Conservation (phyloP, 2,329 filamentous ascomycete genomes). For the Thielaviopsis populi region DNA sequence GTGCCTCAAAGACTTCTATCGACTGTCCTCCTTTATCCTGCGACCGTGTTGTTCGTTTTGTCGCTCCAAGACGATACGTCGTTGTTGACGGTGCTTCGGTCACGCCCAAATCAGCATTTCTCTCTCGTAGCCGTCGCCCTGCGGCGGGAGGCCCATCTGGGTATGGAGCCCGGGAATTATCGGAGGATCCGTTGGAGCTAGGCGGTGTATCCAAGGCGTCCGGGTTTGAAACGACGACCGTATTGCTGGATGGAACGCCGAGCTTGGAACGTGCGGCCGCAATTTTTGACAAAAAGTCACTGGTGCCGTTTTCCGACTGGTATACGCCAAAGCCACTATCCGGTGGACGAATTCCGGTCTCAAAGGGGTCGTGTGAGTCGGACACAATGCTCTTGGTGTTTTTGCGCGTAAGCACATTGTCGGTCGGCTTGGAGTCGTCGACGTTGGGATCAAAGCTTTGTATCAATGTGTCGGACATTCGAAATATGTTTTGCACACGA, state of each 20-base stretch:
- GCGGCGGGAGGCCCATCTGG: constrained; percentile 38
- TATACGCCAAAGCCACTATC: constrained; percentile 16
- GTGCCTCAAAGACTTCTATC: constrained; percentile 27
- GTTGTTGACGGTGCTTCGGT: constrained; percentile 40
- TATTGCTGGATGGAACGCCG: constrained; percentile 13
- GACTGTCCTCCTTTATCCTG: constrained; percentile 26
- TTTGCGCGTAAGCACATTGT: constrained; percentile 15
- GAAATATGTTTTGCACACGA: constrained; percentile 75
- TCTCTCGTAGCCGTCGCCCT: constrained; percentile 36
- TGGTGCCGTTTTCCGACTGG: constrained; percentile 15
- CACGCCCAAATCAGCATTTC: constrained; percentile 15
- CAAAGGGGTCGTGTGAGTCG: constrained; percentile 35
- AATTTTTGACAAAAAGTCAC: constrained; percentile 42
- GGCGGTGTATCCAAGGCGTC: constrained; percentile 50
- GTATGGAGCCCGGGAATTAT: constrained; percentile 3
- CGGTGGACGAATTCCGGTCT: constrained; percentile 19
- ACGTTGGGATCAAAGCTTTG: constrained; percentile 30
- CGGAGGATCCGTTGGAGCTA: constrained; percentile 14
- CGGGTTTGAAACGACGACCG: constrained; percentile 27
- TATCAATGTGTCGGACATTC: constrained; percentile 42
- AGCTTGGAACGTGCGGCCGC: constrained; percentile 36
- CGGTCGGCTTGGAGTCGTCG: constrained; percentile 14
- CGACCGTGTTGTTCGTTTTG: constrained; percentile 28
- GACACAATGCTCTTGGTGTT: constrained; percentile 11
- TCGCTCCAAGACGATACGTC: constrained; percentile 37